These are phyloP conservation scores for Cercospora brassicicola DNA, from an alignment of 2,329 filamentous ascomycete genomes.

Conservation along the genomic window DNA sequence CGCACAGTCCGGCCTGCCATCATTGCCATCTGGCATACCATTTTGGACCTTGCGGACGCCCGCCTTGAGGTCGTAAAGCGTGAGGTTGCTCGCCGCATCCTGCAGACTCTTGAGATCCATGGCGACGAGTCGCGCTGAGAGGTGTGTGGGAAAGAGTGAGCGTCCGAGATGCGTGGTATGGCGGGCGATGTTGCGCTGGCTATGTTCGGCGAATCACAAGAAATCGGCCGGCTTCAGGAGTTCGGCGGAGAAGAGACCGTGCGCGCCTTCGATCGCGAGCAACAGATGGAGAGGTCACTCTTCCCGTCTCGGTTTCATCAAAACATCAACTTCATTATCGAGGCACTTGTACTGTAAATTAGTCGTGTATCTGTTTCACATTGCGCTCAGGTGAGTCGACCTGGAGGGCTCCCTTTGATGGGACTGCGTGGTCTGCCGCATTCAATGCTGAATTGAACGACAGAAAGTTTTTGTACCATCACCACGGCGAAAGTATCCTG, in stretches of 20 bases:
- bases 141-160: not conserved
- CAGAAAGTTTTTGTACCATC: conserved; percentile 7
- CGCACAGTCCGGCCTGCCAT: not conserved
- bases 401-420: not conserved
- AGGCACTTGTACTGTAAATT: conserved; percentile 2
- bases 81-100: conserved; percentile 85
- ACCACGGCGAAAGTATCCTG: not conserved
- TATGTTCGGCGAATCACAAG: conserved; percentile 6
- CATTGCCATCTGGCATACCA: conserved; percentile 60
- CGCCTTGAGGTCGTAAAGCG: conserved; percentile 92
- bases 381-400: not conserved
- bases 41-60: conserved; percentile 94
- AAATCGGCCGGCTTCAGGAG: conserved; percentile 8
- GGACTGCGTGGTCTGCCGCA: not conserved
- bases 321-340: not conserved
- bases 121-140: conserved; percentile 19
- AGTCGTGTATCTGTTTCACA: not conserved
- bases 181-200: not conserved
- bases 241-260: conserved; percentile 4
- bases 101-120: conserved; percentile 88
- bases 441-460: conserved; percentile 7
- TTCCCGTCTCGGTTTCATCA: not conserved
- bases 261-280: not conserved
- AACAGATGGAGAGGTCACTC: not conserved
- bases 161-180: not conserved